A percentile compares a stretch with the other conserved stretches of the same genome.
These are phyloP conservation scores for Bolboschoenus planiculmis DNA, from an alignment of 176 grass and related monocot genomes.

Conservation along the genomic window DNA sequence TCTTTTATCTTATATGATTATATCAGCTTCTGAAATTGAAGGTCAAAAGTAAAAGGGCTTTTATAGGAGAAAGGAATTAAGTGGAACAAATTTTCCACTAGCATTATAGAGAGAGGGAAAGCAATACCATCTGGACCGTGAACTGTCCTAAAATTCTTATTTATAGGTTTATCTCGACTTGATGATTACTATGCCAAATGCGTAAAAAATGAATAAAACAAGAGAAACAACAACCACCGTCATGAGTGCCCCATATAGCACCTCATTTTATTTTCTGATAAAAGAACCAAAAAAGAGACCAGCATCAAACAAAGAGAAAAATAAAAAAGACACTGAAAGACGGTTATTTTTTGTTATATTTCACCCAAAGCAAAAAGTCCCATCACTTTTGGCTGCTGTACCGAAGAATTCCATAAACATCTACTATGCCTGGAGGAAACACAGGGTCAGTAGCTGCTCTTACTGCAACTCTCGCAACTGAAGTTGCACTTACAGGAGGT, in stretches of 20 bases:
- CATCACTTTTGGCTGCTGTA: constrained; percentile 61
- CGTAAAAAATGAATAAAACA: not conserved
- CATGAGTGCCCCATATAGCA: not conserved
- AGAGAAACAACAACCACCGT: not conserved
- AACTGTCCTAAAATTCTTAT: not conserved
- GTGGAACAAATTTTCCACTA: not conserved
- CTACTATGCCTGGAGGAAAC: constrained; percentile 81
- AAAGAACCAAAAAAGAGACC: not conserved
- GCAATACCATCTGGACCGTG: not conserved
- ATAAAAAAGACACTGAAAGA: not conserved
- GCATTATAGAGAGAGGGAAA: not conserved
- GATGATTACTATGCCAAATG: not conserved
- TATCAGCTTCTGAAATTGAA: too few species aligned
- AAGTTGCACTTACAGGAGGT: constrained; percentile 63
- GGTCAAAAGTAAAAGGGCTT: not conserved
- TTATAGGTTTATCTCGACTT: not conserved
- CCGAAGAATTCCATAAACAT: constrained; percentile 69
- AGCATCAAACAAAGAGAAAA: not conserved
- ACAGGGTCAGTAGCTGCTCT: constrained; percentile 72
- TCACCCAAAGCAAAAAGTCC: not conserved
- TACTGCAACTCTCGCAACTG: constrained; percentile 64
- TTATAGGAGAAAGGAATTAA: not conserved
- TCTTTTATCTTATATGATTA: too few species aligned
- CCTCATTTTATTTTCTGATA: constrained; percentile 3
- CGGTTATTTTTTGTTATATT: not conserved